Evolutionary conservation across 2,329 filamentous ascomycete genomes (phyloP), one percentile per base, ranked within the genome.

Genomic region (Capronia epimyces): DNA sequence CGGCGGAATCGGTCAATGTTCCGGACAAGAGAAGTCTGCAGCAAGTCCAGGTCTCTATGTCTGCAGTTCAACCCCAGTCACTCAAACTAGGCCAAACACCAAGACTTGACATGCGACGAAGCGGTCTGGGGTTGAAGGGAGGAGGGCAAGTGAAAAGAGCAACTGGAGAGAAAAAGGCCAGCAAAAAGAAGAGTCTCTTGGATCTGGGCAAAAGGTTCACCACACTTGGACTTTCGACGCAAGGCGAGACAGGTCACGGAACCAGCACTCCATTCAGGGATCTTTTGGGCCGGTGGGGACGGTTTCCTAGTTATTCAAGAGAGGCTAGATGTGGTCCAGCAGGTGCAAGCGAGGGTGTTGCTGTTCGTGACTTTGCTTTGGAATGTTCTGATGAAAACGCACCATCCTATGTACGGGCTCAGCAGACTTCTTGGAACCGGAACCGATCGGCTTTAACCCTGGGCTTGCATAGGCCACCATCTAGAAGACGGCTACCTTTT

Each of bases 231-330:
- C 24, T 12, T 10, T 42, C 46, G 15, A 27, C 13, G 10, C 41
- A 50, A 7, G 24, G 36, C 9, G 49, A 46, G 16, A 32, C 2
- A 27, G 29, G 36, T 16, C 46, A 46, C 10, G 48, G 45, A 15
- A 29, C 44, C 15, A 45, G 43, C 25, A 57, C 46, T 36, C 56
- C 54, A 22, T 32, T 57, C 22, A 53, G 47, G 31, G 52, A 54
- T 27, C 22, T 56, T n/a, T 40, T 61, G 20, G 51, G 57, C 9
- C 42, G 42, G n/a, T 62, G 59, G 60, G 52, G 51, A 15, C 52
- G 52, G 2, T 62, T 62, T 36, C 60, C 60, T 13, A 59, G 54
- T 49, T 56, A 62, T 45, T 47, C 52, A 5, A 51, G 58, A 39
- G 34, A 46, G 13, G 54, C 52, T 18, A 53, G 60, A 31, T 52